Evolutionary conservation across 805 yeast species (phyloP).

Genomic region (Millerago galiae): DNA sequence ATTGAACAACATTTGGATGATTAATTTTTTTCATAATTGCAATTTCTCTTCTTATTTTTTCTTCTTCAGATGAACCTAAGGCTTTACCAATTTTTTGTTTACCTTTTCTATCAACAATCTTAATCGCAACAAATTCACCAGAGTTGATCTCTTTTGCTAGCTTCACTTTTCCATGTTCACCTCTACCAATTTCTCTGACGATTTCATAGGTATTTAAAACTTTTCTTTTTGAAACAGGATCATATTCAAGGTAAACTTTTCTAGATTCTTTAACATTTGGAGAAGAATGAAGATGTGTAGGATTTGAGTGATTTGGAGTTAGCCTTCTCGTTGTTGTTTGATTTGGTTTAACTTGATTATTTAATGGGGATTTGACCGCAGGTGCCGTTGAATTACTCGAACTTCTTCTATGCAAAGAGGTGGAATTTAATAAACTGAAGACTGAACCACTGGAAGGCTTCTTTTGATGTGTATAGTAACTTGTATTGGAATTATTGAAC

Average conservation of each 20-base stretch:
- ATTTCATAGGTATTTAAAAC: constrained; percentile 87
- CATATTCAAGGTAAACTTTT: constrained; percentile 75
- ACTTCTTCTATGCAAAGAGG: constrained; percentile 7
- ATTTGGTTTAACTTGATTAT: constrained; percentile 2
- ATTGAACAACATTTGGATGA: constrained; percentile 87
- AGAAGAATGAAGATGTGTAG: constrained; percentile 22
- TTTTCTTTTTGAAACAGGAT: constrained; percentile 77
- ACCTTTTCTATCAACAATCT: constrained; percentile 76
- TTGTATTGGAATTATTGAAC: constrained; percentile 11
- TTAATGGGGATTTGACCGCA: constrained; percentile 13
- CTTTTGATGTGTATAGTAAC: neutral
- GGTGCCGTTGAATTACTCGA: constrained; percentile 7
- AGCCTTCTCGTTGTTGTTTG: constrained; percentile 12
- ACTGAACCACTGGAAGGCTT: constrained; percentile 15
- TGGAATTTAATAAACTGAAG: constrained; percentile 10
- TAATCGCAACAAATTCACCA: constrained; percentile 78
- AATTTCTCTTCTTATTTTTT: constrained; percentile 76
- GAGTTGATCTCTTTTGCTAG: constrained; percentile 69
- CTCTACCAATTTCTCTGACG: constrained; percentile 79
- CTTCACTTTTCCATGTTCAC: constrained; percentile 99
- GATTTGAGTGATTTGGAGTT: constrained; percentile 19
- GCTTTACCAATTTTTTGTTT: constrained; percentile 44
- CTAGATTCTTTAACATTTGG: constrained; percentile 74
- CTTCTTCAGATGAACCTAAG: constrained; percentile 48
- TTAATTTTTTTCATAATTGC: constrained; percentile 89